Evolutionary conservation across 345 rosid genomes (phyloP), one percentile per base, ranked within the genome.

Genomic region (Salix viminalis): DNA sequence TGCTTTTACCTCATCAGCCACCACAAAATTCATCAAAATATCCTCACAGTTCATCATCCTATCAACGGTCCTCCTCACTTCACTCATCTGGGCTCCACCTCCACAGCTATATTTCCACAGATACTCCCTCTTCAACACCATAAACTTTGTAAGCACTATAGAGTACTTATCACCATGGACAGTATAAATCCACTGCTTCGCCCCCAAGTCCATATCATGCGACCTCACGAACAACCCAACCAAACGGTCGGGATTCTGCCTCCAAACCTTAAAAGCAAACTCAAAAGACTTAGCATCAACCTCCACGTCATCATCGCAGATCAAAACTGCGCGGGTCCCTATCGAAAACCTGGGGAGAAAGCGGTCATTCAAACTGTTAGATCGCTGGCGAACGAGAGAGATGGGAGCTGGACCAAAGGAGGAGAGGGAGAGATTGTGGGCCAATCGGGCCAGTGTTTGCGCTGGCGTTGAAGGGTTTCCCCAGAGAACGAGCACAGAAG

Each of bases 1-100:
- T 19, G 83, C 88, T 0, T 83, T 86, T 4, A 77, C 30, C 83
- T 67, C 72, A 19, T 90, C 94, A 1, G 90, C 90, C 54, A 79
- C 94, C 52, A 87, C 87, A n/a, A 92, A 84, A 67, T 92, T 92
- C 92, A 92, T 92, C 71, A 92, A 71, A 36, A 92, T 89, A 74
- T 92, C 97, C 82, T 92, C 94, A 48, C 94, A 92, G 69, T 92
- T 90, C 28, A 44, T 80, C 92, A 79, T 88, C 66, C 58, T 39
- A 66, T 87, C 94, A 0, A 92, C 94, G 3, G 84, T 78, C 75
- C 41, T 76, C 85, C 91, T 82, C 94, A 85, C 85, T 75, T 81
- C 86, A 6, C 26, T n/a, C 94, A 89, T 89, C 37, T 13, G 71
- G 2, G 66, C 62, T n/a, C 89, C 94, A 5, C 90, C 91, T 6